Percentiles rank a stretch among this genome's conserved stretches.
phyloP scores from a whole-genome alignment of 371 early-diverging fungal genomes.

The Astathelohania contejeani region DNA sequence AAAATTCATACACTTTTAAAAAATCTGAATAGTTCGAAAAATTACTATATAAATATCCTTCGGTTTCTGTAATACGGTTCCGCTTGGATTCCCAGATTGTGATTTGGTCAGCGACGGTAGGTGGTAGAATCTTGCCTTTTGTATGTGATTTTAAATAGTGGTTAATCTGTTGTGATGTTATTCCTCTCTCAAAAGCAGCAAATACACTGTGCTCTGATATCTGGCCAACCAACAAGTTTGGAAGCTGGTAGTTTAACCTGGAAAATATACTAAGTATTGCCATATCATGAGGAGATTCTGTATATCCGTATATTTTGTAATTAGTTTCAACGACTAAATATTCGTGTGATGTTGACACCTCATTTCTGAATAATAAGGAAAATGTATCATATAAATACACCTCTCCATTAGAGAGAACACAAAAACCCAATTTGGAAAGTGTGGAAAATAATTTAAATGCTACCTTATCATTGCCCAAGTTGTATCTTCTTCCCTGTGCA shows the following conservation, averaged over 20 bases:
- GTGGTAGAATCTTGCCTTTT: conserved; percentile 54
- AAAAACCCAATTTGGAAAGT: no score
- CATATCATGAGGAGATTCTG: conserved; percentile 82
- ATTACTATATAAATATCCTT: conserved; percentile 63
- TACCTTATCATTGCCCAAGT: no score
- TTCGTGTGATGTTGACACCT: no score
- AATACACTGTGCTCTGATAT: conserved; percentile 76
- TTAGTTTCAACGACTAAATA: no score
- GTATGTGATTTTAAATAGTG: no score
- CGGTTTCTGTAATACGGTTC: conserved; percentile 57
- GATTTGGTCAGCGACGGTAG: conserved; percentile 83
- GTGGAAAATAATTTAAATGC: no score
- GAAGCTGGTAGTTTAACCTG: conserved; percentile 63
- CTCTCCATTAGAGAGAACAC: no score
- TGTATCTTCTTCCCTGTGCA: no score
- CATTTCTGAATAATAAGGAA: no score
- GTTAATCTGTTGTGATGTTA: conserved; percentile 73
- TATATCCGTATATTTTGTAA: conserved; percentile 79
- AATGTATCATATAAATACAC: no score
- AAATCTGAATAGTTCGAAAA: conserved; percentile 55
- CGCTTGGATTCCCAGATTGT: conserved; percentile 85
- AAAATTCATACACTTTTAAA: conserved; percentile 33
- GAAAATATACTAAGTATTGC: conserved; percentile 81
- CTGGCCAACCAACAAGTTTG: conserved; percentile 76
- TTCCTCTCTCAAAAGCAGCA: conserved; percentile 70